Conservation (phyloP, 768 basidiomycete species). For the Pleurotus ostreatus region DNA sequence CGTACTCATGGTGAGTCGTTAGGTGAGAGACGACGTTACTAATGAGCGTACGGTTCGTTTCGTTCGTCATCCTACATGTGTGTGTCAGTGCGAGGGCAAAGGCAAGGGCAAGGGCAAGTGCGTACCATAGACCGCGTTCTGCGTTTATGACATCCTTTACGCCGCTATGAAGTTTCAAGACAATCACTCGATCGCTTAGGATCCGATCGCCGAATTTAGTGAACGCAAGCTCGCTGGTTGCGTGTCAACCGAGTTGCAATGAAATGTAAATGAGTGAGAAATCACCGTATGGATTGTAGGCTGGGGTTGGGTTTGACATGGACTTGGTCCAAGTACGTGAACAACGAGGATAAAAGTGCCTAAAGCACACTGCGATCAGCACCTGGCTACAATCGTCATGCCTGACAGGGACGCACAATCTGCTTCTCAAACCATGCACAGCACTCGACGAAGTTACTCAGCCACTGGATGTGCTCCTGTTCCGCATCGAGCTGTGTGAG, state of each 20-base stretch:
- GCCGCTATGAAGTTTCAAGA: constrained; percentile 46
- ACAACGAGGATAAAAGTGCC: constrained; percentile 56
- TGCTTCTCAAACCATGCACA: constrained; percentile 64
- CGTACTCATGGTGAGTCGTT: constrained; percentile 52
- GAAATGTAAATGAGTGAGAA: too few species aligned
- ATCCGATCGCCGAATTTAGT: constrained; percentile 46
- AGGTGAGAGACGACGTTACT: constrained; percentile 54
- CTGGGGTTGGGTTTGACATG: constrained; percentile 45
- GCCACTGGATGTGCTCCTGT: constrained; percentile 46
- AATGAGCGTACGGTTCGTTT: constrained; percentile 32
- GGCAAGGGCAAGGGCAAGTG: neutral
- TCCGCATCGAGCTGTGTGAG: constrained; percentile 30
- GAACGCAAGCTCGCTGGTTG: constrained; percentile 51
- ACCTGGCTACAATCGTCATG: neutral
- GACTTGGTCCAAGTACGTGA: constrained; percentile 70
- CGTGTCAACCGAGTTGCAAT: too few species aligned
- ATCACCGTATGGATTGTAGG: constrained; percentile 41
- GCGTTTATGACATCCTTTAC: neutral
- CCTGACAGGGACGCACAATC: constrained; percentile 42
- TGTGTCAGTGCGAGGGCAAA: too few species aligned
- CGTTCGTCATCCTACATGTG: neutral
- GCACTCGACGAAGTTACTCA: constrained; percentile 47
- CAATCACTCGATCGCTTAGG: constrained; percentile 40
- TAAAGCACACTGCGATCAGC: constrained; percentile 17
- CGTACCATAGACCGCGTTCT: neutral